These are phyloP conservation scores for Vitis riparia DNA, from an alignment of 164 flowering plant species.

Conservation along the genomic window DNA sequence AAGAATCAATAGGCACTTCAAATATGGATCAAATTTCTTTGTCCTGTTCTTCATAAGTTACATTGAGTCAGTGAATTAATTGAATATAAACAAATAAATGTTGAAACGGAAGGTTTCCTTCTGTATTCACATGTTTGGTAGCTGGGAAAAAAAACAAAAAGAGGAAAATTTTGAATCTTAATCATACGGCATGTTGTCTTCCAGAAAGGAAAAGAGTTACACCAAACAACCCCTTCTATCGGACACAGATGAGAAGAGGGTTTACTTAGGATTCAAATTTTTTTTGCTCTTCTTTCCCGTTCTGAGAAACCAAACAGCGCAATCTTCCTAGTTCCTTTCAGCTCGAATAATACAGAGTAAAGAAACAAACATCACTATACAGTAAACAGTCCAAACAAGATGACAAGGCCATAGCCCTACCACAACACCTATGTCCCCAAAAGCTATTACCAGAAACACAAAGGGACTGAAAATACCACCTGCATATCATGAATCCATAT, in stretches of 20 bases:
- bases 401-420: conserved; percentile 18
- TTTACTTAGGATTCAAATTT: not conserved
- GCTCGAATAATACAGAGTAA: not conserved
- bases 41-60: conserved; percentile 1
- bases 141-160: not conserved
- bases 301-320: conserved; percentile 4
- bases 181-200: too few relatives aligned
- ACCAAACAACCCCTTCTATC: too few relatives aligned
- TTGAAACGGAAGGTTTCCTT: not conserved
- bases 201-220: too few relatives aligned
- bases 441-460: conserved; percentile 17
- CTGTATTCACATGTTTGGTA: not conserved
- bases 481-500: not conserved
- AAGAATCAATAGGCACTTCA: conserved; percentile 16
- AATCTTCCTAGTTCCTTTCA: not conserved
- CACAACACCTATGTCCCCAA: conserved; percentile 13
- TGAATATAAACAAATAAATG: not conserved
- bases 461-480: conserved; percentile 15
- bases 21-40: conserved; percentile 12
- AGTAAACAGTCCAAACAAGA: conserved; percentile 14
- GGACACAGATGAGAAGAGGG: too few relatives aligned
- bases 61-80: not conserved
- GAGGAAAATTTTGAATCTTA: not conserved
- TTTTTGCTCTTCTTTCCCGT: not conserved
- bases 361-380: not conserved